Evolutionary conservation across 441 rosid genomes (phyloP).

Genomic region (Bocquillonia castaneifolia): DNA sequence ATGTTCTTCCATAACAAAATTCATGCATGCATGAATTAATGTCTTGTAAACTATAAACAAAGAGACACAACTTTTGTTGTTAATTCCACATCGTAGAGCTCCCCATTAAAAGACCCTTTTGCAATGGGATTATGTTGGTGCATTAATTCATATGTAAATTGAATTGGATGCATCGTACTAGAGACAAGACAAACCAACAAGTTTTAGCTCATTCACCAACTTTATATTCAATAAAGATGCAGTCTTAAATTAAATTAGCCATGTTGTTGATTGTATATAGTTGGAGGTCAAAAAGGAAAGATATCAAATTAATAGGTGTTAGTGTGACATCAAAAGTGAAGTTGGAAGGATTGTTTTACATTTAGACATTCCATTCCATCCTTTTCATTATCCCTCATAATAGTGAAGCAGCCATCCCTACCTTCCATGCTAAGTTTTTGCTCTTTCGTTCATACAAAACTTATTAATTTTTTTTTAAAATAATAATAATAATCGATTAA

Average conservation of each 20-base stretch:
- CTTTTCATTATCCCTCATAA: conserved; percentile 6
- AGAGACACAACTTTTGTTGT: neutral
- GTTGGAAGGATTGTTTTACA: neutral
- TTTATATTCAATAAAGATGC: neutral
- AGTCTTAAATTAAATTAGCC: neutral
- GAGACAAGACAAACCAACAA: conserved; percentile 1
- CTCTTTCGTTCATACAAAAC: neutral
- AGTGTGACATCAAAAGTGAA: conserved; percentile 14
- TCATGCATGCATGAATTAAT: neutral
- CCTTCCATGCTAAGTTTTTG: conserved; percentile 27
- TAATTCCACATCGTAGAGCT: conserved; percentile 3
- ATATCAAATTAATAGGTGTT: neutral
- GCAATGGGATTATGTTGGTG: neutral
- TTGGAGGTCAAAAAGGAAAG: conserved; percentile 16
- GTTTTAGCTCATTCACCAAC: neutral
- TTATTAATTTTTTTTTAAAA: too few relatives aligned
- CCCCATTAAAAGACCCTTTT: neutral
- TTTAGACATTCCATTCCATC: conserved; percentile 3
- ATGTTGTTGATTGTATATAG: neutral
- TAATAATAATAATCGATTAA: too few relatives aligned
- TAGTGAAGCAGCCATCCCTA: neutral
- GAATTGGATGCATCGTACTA: neutral
- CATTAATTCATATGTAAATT: neutral
- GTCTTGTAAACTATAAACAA: neutral
- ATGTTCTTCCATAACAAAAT: neutral